Percentiles rank a stretch among this genome's conserved stretches.
Evolutionary conservation across 306 rosid species (phyloP).

Genomic region (Dalbergia cochinchinensis): DNA sequence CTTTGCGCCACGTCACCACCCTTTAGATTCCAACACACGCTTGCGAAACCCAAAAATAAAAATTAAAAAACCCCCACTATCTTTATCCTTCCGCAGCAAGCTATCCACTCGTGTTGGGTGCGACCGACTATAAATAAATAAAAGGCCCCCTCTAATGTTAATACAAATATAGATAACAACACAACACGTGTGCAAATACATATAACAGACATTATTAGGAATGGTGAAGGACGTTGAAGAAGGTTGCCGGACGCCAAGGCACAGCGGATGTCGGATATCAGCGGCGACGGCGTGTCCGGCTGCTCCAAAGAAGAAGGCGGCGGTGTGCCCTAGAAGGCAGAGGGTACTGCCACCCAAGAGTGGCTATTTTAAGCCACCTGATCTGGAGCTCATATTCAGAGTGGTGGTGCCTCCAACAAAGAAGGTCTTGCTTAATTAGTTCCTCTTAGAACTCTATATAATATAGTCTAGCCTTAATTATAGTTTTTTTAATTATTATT

Average conservation of each 20-base stretch:
- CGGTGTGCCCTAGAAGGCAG: neutral
- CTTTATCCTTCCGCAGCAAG: slow-evolving; percentile 47
- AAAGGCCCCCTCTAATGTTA: neutral
- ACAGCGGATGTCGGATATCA: slow-evolving; percentile 43
- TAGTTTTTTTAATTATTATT: neutral
- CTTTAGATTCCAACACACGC: slow-evolving; percentile 43
- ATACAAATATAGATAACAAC: no score
- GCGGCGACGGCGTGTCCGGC: slow-evolving; percentile 46
- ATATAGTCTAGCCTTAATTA: neutral
- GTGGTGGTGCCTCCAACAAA: neutral
- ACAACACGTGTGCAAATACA: neutral
- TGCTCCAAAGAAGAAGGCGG: slow-evolving; percentile 57
- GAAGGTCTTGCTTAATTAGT: slow-evolving; percentile 20
- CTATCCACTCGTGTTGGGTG: neutral
- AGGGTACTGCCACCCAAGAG: slow-evolving; percentile 48
- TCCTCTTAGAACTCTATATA: neutral
- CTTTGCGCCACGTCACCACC: no score
- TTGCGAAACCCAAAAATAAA: neutral
- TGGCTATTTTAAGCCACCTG: slow-evolving; percentile 58
- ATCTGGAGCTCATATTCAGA: slow-evolving; percentile 56
- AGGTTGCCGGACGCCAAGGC: slow-evolving; percentile 58
- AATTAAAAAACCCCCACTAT: neutral
- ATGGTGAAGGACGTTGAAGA: slow-evolving; percentile 41
- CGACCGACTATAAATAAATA: slow-evolving; percentile 48
- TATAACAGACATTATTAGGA: neutral